Conservation (phyloP, 306 rosid genomes). For the Casuarina glauca region DNA sequence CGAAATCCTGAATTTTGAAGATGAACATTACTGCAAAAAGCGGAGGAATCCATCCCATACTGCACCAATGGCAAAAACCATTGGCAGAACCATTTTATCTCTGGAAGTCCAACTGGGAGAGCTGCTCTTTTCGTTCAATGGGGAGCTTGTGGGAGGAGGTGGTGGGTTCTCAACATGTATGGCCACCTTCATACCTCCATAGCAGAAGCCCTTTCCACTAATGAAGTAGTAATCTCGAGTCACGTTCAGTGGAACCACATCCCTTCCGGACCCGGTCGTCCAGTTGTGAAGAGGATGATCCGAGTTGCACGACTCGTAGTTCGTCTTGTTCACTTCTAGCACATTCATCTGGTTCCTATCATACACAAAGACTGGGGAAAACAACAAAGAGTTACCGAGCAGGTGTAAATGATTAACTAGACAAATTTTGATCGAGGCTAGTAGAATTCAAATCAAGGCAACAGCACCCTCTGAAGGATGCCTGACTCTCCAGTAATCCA, state of each 20-base stretch:
- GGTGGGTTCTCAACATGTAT: conserved; percentile 65
- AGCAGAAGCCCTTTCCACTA: conserved; percentile 90
- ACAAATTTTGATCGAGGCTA: not conserved
- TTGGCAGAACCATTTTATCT: conserved; percentile 47
- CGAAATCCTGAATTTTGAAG: not conserved
- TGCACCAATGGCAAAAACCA: conserved; percentile 60
- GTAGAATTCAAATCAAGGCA: not conserved
- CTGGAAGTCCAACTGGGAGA: conserved; percentile 33
- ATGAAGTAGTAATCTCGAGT: conserved; percentile 72
- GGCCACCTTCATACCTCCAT: conserved; percentile 80
- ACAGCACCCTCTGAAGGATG: not conserved
- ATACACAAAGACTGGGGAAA: conserved; percentile 71
- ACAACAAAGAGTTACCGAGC: conserved; percentile 7
- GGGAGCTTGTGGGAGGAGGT: conserved; percentile 63
- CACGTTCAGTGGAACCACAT: conserved; percentile 80
- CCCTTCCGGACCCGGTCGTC: conserved; percentile 96
- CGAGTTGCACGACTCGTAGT: conserved; percentile 64
- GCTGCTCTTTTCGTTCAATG: conserved; percentile 26
- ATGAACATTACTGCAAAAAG: conserved; percentile 36
- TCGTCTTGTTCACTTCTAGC: conserved; percentile 88
- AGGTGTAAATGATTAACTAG: not conserved
- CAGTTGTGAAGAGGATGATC: conserved; percentile 75
- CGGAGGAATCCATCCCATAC: conserved; percentile 57
- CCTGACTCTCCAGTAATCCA: not conserved
- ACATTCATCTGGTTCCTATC: conserved; percentile 84